phyloP scores from a whole-genome alignment of 2,329 filamentous ascomycete species.

The Diaporthe batatas region DNA sequence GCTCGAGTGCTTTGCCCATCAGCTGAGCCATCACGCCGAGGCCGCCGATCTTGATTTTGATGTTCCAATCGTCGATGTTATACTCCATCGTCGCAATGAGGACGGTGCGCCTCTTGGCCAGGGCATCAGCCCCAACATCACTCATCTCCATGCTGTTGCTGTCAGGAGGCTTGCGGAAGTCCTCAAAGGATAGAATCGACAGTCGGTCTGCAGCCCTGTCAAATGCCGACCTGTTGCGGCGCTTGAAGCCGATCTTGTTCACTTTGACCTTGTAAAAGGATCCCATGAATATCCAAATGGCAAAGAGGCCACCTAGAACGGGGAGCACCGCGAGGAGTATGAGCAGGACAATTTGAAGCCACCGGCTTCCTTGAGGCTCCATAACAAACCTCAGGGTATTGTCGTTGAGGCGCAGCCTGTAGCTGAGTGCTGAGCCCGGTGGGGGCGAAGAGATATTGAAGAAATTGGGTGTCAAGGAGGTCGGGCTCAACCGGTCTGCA shows the following conservation, averaged over 20 bases:
- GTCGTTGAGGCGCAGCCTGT: slow-evolving; percentile 68
- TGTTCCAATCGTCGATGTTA: slow-evolving; percentile 77
- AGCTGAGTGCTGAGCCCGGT: slow-evolving; percentile 66
- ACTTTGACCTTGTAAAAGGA: slow-evolving; percentile 70
- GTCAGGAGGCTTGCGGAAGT: slow-evolving; percentile 46
- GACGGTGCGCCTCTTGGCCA: slow-evolving; percentile 61
- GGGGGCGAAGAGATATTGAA: slow-evolving; percentile 72
- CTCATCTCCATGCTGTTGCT: slow-evolving; percentile 46
- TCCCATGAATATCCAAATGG: slow-evolving; percentile 69
- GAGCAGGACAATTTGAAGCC: slow-evolving; percentile 66
- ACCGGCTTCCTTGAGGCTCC: slow-evolving; percentile 65
- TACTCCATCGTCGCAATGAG: slow-evolving; percentile 81
- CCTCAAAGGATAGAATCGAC: slow-evolving; percentile 51
- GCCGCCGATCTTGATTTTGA: slow-evolving; percentile 80
- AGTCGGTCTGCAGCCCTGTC: slow-evolving; percentile 48
- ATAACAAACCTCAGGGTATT: slow-evolving; percentile 64
- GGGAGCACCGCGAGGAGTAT: slow-evolving; percentile 68
- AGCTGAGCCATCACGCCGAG: slow-evolving; percentile 79
- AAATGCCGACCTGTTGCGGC: slow-evolving; percentile 49
- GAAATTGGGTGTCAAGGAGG: slow-evolving; percentile 65
- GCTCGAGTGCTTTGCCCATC: slow-evolving; percentile 75
- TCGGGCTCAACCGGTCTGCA: slow-evolving; percentile 72
- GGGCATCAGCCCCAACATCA: slow-evolving; percentile 40
- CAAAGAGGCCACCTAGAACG: slow-evolving; percentile 60
- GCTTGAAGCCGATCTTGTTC: slow-evolving; percentile 51